Percentiles rank a stretch among this genome's conserved stretches.
Evolutionary conservation across 768 basidiomycete species (phyloP).

Genomic region (Arthromyces matolae): DNA sequence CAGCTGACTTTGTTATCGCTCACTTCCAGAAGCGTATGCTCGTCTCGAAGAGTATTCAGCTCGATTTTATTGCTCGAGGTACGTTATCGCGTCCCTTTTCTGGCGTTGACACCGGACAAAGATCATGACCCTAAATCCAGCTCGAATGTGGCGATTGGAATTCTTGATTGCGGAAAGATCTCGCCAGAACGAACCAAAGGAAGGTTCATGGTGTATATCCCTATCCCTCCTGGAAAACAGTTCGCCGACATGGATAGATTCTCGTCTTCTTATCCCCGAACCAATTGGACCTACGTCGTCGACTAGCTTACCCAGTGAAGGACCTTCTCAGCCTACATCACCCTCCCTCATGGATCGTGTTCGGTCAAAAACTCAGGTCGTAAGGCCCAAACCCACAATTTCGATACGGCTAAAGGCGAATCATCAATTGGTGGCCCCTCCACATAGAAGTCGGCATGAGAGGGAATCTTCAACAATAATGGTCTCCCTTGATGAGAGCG

Average conservation of each 20-base stretch:
- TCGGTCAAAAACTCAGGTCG: background rate
- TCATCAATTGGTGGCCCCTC: constrained; percentile 29
- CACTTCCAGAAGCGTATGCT: constrained; percentile 74
- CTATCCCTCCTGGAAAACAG: constrained; percentile 54
- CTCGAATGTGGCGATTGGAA: constrained; percentile 52
- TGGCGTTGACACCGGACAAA: background rate
- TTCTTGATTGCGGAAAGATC: constrained; percentile 35
- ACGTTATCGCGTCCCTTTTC: constrained; percentile 11
- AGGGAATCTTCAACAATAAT: constrained; percentile 25
- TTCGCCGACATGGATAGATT: constrained; percentile 55
- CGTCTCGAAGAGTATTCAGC: constrained; percentile 45
- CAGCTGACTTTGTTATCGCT: constrained; percentile 45
- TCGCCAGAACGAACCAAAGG: constrained; percentile 13
- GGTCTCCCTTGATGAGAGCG: constrained; percentile 37
- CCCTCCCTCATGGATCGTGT: constrained; percentile 12
- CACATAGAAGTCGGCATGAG: constrained; percentile 1
- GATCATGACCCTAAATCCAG: constrained; percentile 23
- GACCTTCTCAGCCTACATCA: background rate
- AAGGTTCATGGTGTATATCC: constrained; percentile 45
- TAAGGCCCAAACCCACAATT: constrained; percentile 31
- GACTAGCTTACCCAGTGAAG: background rate
- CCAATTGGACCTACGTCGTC: constrained; percentile 10
- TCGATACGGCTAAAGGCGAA: constrained; percentile 35
- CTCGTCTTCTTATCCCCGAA: constrained; percentile 42
- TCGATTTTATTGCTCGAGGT: constrained; percentile 67